Evolutionary conservation across 106 monocot species (phyloP).

Genomic region (Acorus gramineus): DNA sequence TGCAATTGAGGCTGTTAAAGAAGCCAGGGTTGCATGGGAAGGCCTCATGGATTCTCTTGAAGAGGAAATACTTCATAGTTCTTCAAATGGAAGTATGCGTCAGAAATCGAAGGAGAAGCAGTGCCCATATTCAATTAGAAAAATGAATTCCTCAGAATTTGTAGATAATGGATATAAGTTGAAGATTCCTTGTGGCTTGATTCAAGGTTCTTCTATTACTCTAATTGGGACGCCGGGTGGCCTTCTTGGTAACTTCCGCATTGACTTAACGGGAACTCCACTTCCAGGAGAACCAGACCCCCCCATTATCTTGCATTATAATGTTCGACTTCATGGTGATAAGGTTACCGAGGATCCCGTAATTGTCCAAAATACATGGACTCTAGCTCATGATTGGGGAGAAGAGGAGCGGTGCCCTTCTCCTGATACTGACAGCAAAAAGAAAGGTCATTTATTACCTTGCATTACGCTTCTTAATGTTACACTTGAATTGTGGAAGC

Average conservation of each 20-base stretch:
- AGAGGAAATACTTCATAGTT: constrained; percentile 29
- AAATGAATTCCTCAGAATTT: constrained; percentile 68
- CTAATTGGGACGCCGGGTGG: constrained; percentile 78
- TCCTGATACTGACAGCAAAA: constrained; percentile 26
- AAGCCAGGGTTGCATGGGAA: constrained; percentile 66
- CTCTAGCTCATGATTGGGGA: constrained; percentile 73
- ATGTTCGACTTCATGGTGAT: constrained; percentile 85
- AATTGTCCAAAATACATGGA: constrained; percentile 96
- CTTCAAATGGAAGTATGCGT: constrained; percentile 26
- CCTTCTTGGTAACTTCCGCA: constrained; percentile 64
- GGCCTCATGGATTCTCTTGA: constrained; percentile 48
- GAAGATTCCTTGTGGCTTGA: constrained; percentile 89
- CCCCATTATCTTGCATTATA: constrained; percentile 78
- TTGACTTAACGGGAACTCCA: constrained; percentile 61
- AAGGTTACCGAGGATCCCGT: constrained; percentile 89
- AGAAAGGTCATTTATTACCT: constrained; percentile 36
- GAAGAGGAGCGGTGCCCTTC: constrained; percentile 84
- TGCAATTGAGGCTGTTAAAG: constrained; percentile 68
- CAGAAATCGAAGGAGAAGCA: constrained; percentile 49
- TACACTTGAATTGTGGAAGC: too few species aligned
- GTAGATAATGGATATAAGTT: constrained; percentile 25
- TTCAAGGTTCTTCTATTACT: constrained; percentile 90
- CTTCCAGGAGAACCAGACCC: constrained; percentile 86
- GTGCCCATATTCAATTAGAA: constrained; percentile 82
- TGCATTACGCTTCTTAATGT: too few species aligned